These are phyloP conservation scores for Penicillium aurantiogriseum DNA, from an alignment of 2,329 filamentous ascomycete genomes.

Conservation along the genomic window DNA sequence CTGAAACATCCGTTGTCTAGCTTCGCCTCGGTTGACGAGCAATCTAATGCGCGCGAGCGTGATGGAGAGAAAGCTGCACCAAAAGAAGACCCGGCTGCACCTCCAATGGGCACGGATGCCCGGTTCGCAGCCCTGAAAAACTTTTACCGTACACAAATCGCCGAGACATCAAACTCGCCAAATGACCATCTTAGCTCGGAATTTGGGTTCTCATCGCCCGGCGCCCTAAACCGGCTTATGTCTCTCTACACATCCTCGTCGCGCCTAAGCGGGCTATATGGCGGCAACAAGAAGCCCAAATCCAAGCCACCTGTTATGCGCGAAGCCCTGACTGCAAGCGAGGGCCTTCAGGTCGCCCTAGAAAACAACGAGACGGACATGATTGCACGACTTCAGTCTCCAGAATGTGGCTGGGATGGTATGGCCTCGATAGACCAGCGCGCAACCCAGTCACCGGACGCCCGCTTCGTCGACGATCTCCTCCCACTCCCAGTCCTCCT, in stretches of 20 bases:
- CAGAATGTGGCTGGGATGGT: constrained; percentile 59
- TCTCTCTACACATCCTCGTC: constrained; percentile 70
- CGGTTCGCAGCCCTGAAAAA: constrained; percentile 71
- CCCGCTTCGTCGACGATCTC: constrained; percentile 69
- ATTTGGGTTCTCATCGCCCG: constrained; percentile 66
- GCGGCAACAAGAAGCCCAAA: constrained; percentile 62
- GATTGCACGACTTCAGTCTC: constrained; percentile 58
- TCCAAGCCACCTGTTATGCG: constrained; percentile 72
- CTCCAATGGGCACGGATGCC: constrained; percentile 60
- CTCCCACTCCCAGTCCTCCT: constrained; percentile 80
- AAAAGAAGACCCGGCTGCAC: constrained; percentile 36
- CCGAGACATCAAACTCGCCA: constrained; percentile 57
- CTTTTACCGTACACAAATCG: constrained; percentile 80
- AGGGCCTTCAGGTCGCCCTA: constrained; percentile 67
- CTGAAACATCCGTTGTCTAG: constrained; percentile 41
- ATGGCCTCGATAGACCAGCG: constrained; percentile 58
- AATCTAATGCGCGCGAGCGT: constrained; percentile 25
- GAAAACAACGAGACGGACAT: constrained; percentile 60
- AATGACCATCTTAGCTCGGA: constrained; percentile 53
- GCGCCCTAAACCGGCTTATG: constrained; percentile 84
- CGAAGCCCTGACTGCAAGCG: constrained; percentile 67
- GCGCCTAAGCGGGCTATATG: constrained; percentile 54
- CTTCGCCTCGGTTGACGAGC: constrained; percentile 37
- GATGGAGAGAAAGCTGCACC: constrained; percentile 31
- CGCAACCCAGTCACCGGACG: constrained; percentile 48